Evolutionary conservation across 805 yeast species (phyloP).

Genomic region (Wickerhamomyces ciferrii): DNA sequence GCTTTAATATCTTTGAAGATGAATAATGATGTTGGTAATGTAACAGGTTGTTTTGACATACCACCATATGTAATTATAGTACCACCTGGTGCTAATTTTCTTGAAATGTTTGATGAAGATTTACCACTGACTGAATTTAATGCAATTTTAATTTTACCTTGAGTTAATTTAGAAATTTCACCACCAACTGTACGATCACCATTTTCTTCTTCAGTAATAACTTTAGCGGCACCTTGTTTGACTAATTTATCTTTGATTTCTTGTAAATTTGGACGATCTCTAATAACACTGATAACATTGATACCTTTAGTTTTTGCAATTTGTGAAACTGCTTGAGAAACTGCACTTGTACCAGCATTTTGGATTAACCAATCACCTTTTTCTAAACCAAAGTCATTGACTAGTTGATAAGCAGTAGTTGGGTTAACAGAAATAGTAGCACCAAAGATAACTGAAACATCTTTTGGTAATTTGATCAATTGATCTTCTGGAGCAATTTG

Average conservation of each 20-base stretch:
- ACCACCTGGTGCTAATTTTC: slow-evolving; percentile 74
- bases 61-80: slow-evolving; percentile 92
- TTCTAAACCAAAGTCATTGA: slow-evolving; percentile 49
- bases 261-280: slow-evolving; percentile 80
- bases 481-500: slow-evolving; percentile 48
- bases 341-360: slow-evolving; percentile 95
- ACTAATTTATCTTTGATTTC: slow-evolving; percentile 48
- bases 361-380: slow-evolving; percentile 84
- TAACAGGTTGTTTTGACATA: slow-evolving; percentile 94
- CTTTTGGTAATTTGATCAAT: slow-evolving; percentile 48
- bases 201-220: slow-evolving; percentile 85
- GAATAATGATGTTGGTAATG: slow-evolving; percentile 82
- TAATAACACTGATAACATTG: slow-evolving; percentile 81
- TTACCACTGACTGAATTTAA: slow-evolving; percentile 94
- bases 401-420: slow-evolving; percentile 85
- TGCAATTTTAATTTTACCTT: slow-evolving; percentile 62
- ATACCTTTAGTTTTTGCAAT: slow-evolving; percentile 73
- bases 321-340: slow-evolving; percentile 88
- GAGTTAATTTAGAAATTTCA: slow-evolving; percentile 49
- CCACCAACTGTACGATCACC: slow-evolving; percentile 61
- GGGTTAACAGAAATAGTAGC: slow-evolving; percentile 94
- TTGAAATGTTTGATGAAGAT: slow-evolving; percentile 73
- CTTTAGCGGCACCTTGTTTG: slow-evolving; percentile 74
- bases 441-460: slow-evolving; percentile 54
- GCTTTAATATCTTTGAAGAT: slow-evolving; percentile 86